Conservation (phyloP, 1,284 basidiomycete species). For the Pyrrhoderma noxium region DNA sequence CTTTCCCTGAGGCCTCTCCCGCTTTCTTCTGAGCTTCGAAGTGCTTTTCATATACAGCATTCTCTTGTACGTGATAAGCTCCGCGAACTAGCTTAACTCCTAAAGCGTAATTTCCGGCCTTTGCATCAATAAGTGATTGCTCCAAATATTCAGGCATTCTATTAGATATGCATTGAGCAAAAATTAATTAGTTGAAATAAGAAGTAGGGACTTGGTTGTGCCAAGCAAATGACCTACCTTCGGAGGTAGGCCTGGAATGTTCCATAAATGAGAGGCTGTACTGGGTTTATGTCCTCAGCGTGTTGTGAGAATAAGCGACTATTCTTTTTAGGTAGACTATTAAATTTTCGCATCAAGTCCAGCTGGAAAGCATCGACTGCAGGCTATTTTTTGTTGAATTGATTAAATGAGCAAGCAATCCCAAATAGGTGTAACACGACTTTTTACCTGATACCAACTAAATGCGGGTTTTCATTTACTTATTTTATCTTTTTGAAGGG, state of each 20-base stretch:
- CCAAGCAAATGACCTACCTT: no score
- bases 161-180: conserved; percentile 14
- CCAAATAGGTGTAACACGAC: no score
- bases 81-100: conserved; percentile 95
- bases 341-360: conserved; percentile 72
- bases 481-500: neutral
- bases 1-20: no score
- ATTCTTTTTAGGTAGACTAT: conserved; percentile 36
- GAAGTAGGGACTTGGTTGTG: no score
- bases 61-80: conserved; percentile 83
- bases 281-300: conserved; percentile 19
- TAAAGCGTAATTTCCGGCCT: conserved; percentile 65
- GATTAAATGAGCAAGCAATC: neutral
- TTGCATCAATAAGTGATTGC: conserved; percentile 64
- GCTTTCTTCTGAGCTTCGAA: conserved; percentile 11
- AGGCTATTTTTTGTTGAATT: conserved; percentile 42
- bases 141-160: conserved; percentile 66
- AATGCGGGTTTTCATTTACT: neutral
- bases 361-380: conserved; percentile 75
- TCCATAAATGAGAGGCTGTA: conserved; percentile 66
- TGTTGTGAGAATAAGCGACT: neutral
- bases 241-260: conserved; percentile 85
- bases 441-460: conserved; percentile 59
- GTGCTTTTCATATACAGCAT: conserved; percentile 35
- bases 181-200: neutral